Evolutionary conservation across 2,329 filamentous ascomycete species (phyloP).

Genomic region (Fusarium nodosum): DNA sequence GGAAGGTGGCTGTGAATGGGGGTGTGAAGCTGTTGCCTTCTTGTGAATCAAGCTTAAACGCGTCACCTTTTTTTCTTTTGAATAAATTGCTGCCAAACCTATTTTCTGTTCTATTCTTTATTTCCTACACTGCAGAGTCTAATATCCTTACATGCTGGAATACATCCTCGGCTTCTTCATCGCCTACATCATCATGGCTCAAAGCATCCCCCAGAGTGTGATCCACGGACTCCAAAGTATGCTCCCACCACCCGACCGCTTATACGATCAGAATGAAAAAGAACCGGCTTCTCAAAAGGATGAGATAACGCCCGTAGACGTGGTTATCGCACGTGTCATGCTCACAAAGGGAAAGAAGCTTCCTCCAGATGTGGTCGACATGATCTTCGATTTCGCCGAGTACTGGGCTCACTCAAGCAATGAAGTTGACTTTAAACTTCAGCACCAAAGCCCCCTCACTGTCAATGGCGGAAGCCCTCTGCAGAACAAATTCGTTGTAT

Average conservation of each 20-base stretch:
- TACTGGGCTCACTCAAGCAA: constrained; percentile 70
- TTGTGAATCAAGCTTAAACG: constrained; percentile 29
- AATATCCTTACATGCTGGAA: constrained; percentile 33
- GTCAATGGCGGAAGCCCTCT: constrained; percentile 43
- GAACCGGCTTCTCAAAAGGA: constrained; percentile 23
- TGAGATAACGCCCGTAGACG: constrained; percentile 62
- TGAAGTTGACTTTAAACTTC: constrained; percentile 48
- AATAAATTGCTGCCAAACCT: constrained; percentile 2
- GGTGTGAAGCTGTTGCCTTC: constrained; percentile 38
- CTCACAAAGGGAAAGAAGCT: constrained; percentile 60
- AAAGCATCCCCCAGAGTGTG: constrained; percentile 46
- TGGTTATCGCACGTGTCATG: constrained; percentile 63
- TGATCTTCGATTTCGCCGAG: constrained; percentile 70
- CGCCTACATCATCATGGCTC: constrained; percentile 47
- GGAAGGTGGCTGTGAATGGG: constrained; percentile 6
- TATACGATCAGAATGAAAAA: constrained; percentile 8
- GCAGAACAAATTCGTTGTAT: constrained; percentile 55
- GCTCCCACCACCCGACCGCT: constrained; percentile 6
- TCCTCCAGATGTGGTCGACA: constrained; percentile 68
- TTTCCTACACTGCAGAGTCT: not conserved
- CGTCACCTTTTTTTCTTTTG: constrained; percentile 32
- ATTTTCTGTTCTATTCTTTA: not conserved
- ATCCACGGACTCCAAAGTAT: constrained; percentile 38
- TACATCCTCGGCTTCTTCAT: constrained; percentile 31
- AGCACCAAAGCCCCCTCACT: constrained; percentile 42